Conservation (phyloP, 1,284 basidiomycete species). For the Amylostereum chailletii region DNA sequence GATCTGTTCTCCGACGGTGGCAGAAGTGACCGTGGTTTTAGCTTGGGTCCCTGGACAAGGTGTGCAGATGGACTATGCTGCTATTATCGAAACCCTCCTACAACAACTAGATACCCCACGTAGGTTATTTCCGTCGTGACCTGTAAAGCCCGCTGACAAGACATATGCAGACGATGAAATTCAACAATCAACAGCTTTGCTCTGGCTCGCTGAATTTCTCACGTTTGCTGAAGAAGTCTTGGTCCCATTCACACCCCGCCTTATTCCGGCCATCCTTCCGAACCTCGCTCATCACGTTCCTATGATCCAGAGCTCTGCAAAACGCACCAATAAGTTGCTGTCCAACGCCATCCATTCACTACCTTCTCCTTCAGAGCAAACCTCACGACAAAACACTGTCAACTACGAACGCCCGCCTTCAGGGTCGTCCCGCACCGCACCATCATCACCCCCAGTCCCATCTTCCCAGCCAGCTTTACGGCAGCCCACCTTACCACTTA, state of each 20-base stretch:
- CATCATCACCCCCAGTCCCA: constrained; percentile 40
- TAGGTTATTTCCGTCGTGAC: constrained; percentile 29
- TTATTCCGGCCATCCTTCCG: constrained; percentile 88
- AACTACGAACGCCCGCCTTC: constrained; percentile 22
- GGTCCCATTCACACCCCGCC: constrained; percentile 88
- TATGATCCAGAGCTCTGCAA: constrained; percentile 84
- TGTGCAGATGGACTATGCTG: constrained; percentile 84
- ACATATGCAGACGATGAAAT: constrained; percentile 69
- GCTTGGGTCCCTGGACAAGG: constrained; percentile 93
- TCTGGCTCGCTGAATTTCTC: constrained; percentile 91
- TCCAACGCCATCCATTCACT: constrained; percentile 80
- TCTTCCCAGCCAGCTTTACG: constrained; percentile 20
- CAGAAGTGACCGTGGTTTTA: constrained; percentile 23
- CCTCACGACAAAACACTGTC: constrained; percentile 29
- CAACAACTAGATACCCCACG: constrained; percentile 81
- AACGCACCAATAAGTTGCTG: constrained; percentile 81
- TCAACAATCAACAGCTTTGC: constrained; percentile 80
- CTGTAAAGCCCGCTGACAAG: neutral
- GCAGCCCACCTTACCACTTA: constrained; percentile 27
- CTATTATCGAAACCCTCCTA: constrained; percentile 93
- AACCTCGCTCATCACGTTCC: constrained; percentile 89
- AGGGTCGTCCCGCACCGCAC: constrained; percentile 24
- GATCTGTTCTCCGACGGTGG: neutral
- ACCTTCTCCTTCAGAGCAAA: constrained; percentile 56
- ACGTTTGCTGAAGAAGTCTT: constrained; percentile 86